Evolutionary conservation across 192 early-diverging fungal species (phyloP).

Genomic region (Spizellomyces sp.): DNA sequence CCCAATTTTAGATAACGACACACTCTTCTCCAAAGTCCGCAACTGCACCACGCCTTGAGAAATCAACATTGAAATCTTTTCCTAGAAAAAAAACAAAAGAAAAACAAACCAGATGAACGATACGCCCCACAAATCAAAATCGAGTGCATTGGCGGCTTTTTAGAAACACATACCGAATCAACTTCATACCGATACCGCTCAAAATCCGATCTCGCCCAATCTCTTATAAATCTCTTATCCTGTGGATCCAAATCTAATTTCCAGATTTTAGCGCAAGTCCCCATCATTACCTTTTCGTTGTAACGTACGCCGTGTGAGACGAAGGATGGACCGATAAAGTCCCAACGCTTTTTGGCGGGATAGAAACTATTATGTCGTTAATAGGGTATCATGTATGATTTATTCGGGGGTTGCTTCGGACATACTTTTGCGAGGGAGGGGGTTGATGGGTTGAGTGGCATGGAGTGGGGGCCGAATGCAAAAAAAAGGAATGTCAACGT

Average conservation of each 20-base stretch:
- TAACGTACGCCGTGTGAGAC: not conserved
- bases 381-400: too few species aligned
- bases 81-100: not conserved
- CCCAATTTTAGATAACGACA: slow-evolving; percentile 24
- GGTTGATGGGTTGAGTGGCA: too few species aligned
- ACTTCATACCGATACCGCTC: slow-evolving; percentile 46
- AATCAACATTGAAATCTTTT: slow-evolving; percentile 25
- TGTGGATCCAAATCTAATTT: too few species aligned
- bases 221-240: slow-evolving; percentile 1
- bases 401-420: too few species aligned
- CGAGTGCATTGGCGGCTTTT: not conserved
- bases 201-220: slow-evolving; percentile 53
- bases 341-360: not conserved
- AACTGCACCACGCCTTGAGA: slow-evolving; percentile 30
- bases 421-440: too few species aligned
- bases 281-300: not conserved
- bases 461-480: too few species aligned
- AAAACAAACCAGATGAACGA: too few species aligned
- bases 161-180: slow-evolving; percentile 34
- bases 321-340: not conserved
- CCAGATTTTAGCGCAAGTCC: too few species aligned
- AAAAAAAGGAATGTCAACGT: too few species aligned
- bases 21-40: slow-evolving; percentile 31
- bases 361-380: not conserved
- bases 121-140: too few species aligned